Evolutionary conservation across 495 filamentous ascomycete species (phyloP).

Genomic region (Glutinoglossum americanum): DNA sequence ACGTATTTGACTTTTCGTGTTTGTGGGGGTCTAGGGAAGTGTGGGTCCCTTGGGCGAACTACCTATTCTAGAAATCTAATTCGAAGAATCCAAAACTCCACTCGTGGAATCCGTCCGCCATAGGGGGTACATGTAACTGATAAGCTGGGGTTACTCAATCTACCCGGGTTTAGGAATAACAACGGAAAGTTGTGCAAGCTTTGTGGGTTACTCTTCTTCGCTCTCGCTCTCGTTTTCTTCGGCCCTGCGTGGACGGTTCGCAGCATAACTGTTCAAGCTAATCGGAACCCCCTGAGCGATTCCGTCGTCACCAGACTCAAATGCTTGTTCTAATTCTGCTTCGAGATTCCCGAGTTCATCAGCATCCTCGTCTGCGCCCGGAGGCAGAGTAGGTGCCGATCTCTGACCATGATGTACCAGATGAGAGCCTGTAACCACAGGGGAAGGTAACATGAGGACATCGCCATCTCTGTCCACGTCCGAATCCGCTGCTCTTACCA

Average conservation of each 20-base stretch:
- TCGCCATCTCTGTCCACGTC: constrained; percentile 6
- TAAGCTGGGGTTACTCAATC: neutral
- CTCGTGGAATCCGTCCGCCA: no score
- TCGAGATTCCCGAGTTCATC: constrained; percentile 4
- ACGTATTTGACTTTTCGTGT: no score
- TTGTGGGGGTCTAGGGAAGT: no score
- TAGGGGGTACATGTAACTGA: neutral
- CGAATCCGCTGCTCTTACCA: neutral
- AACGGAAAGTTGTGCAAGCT: neutral
- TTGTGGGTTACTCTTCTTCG: constrained; percentile 3
- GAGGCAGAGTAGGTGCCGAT: neutral
- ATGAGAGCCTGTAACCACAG: neutral
- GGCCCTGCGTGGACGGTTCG: neutral
- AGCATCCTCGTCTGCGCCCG: neutral
- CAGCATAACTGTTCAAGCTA: neutral
- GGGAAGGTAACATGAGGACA: constrained; percentile 2
- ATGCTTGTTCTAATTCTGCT: constrained; percentile 6
- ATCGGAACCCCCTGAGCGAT: neutral
- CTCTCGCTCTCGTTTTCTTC: constrained; percentile 4
- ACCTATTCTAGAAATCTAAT: neutral
- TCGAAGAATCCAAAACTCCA: neutral
- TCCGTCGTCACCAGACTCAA: neutral
- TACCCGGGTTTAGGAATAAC: neutral
- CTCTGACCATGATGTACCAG: neutral
- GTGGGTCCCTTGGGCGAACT: neutral